phyloP scores from a whole-genome alignment of 495 filamentous ascomycete genomes.

The Annulohypoxylon stygium region DNA sequence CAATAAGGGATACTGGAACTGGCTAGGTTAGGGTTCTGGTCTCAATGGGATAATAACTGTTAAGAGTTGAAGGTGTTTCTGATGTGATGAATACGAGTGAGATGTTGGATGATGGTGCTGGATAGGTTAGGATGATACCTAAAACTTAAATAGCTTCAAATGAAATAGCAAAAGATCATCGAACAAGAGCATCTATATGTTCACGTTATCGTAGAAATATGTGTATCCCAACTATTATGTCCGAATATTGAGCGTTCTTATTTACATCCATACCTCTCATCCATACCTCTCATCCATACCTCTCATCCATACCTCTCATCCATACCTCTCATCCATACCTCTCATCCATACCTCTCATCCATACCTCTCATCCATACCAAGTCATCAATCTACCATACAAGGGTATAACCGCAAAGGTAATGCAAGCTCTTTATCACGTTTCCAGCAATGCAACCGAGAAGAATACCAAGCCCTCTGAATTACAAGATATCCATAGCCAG shows the following conservation, averaged over 20 bases:
- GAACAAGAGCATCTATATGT: not conserved
- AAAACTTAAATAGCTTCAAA: not conserved
- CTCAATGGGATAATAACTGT: constrained; percentile 26
- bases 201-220: not conserved
- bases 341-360: not conserved
- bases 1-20: constrained; percentile 23
- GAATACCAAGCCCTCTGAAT: not conserved
- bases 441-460: constrained; percentile 5
- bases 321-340: not conserved
- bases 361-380: constrained; percentile 9
- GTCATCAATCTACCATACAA: not conserved
- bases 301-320: not conserved
- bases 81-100: not conserved
- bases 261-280: constrained; percentile 2
- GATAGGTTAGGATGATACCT: not conserved
- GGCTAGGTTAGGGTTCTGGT: constrained; percentile 23
- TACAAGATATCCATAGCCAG: not conserved
- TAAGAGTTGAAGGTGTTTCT: not conserved
- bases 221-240: not conserved
- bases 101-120: not conserved
- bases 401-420: constrained; percentile 23
- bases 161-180: not conserved
- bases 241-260: not conserved
- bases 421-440: constrained; percentile 13
- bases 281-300: not conserved